Conservation (phyloP, 1,139 yeast genomes). For the Zygoascus hellenicus region DNA sequence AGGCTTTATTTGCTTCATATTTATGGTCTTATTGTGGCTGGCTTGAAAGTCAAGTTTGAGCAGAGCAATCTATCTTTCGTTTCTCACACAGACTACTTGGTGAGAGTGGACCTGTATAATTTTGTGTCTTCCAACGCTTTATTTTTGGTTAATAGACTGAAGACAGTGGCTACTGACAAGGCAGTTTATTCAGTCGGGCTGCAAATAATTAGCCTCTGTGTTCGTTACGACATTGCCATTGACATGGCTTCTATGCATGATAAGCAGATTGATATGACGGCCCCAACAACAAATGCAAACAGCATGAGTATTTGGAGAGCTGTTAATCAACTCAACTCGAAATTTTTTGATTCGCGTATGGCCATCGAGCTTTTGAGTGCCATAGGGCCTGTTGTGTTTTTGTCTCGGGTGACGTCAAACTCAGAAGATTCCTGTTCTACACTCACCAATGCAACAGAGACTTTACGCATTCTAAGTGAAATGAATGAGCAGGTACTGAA, state of each 20-base stretch:
- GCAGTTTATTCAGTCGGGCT: neutral
- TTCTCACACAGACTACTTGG: constrained; percentile 1
- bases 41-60: neutral
- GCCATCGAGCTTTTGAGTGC: constrained; percentile 2
- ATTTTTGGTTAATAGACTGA: neutral
- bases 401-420: neutral
- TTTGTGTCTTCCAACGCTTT: neutral
- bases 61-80: neutral
- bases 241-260: neutral
- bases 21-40: neutral
- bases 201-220: neutral
- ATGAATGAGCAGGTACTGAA: constrained; percentile 3
- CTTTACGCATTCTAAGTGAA: constrained; percentile 2
- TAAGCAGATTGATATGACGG: neutral
- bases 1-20: neutral
- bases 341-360: neutral
- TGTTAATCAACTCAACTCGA: neutral
- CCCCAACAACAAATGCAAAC: neutral
- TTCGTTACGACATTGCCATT: constrained; percentile 3
- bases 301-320: constrained; percentile 1
- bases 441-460: neutral
- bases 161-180: neutral
- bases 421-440: neutral
- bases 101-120: constrained; percentile 6
- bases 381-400: neutral